phyloP scores from a whole-genome alignment of 1,139 yeast genomes.

The Yamadazyma spencermartinsiae region DNA sequence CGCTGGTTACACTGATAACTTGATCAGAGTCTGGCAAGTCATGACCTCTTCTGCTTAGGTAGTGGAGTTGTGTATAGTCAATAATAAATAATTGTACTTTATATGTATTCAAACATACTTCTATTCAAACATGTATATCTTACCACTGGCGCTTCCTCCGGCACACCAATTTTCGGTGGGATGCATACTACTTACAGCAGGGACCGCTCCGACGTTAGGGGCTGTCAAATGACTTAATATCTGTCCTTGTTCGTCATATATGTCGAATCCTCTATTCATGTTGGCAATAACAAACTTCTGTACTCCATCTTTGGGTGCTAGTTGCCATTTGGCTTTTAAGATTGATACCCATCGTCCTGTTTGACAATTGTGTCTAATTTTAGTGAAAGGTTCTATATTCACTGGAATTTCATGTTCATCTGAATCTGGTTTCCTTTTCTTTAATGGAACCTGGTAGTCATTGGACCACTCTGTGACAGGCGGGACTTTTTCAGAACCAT shows the following conservation, averaged over 20 bases:
- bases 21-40: constrained; percentile 99
- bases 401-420: constrained; percentile 23
- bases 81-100: neutral
- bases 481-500: constrained; percentile 16
- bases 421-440: constrained; percentile 15
- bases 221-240: constrained; percentile 74
- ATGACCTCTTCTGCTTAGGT: constrained; percentile 79
- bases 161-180: constrained; percentile 86
- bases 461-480: constrained; percentile 30
- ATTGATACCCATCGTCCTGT: constrained; percentile 97
- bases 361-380: constrained; percentile 85
- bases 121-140: constrained; percentile 61
- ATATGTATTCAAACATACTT: neutral
- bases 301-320: constrained; percentile 63
- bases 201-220: constrained; percentile 73
- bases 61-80: constrained; percentile 1
- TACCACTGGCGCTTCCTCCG: constrained; percentile 97
- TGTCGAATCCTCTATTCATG: constrained; percentile 85
- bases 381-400: constrained; percentile 54
- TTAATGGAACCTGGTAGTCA: constrained; percentile 19
- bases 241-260: constrained; percentile 73
- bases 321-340: constrained; percentile 82
- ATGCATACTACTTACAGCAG: constrained; percentile 84
- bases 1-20: constrained; percentile 99
- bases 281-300: constrained; percentile 90